Percentiles rank a stretch among this genome's conserved stretches.
Conservation (phyloP, 169 alveolate species). For the Plasmodium blacklocki region DNA sequence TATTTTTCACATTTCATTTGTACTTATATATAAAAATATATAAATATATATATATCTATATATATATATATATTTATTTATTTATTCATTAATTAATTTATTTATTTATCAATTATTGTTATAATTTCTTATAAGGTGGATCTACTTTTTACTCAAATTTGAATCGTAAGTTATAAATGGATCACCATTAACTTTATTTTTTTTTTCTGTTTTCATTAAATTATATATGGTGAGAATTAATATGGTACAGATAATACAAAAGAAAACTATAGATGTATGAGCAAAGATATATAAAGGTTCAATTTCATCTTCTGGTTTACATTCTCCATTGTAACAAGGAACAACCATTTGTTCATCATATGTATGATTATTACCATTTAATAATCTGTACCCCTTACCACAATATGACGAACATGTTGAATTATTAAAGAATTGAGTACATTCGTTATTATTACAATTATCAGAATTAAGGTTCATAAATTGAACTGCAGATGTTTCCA, state of each 20-base stretch:
- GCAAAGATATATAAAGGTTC: slow-evolving; percentile 57
- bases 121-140: too few species aligned
- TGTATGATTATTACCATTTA: slow-evolving; percentile 17
- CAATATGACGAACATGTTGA: slow-evolving; percentile 58
- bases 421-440: slow-evolving; percentile 27
- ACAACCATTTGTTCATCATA: slow-evolving; percentile 24
- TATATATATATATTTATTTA: too few species aligned
- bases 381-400: slow-evolving; percentile 38
- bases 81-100: too few species aligned
- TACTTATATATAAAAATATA: too few species aligned
- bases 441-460: slow-evolving; percentile 39
- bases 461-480: slow-evolving; percentile 8
- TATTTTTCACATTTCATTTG: too few species aligned
- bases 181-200: slow-evolving; percentile 2
- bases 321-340: slow-evolving; percentile 66
- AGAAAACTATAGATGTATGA: slow-evolving; percentile 47
- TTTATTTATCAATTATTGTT: too few species aligned
- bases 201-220: not conserved
- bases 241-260: slow-evolving; percentile 36
- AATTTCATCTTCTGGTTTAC: slow-evolving; percentile 28
- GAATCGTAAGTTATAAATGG: slow-evolving; percentile 48
- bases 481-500: slow-evolving; percentile 10
- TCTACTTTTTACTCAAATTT: slow-evolving; percentile 1
- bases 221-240: slow-evolving; percentile 27
- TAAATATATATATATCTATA: too few species aligned